Evolutionary conservation across 2,329 filamentous ascomycete genomes (phyloP).

Genomic region (Neobulgaria alba): DNA sequence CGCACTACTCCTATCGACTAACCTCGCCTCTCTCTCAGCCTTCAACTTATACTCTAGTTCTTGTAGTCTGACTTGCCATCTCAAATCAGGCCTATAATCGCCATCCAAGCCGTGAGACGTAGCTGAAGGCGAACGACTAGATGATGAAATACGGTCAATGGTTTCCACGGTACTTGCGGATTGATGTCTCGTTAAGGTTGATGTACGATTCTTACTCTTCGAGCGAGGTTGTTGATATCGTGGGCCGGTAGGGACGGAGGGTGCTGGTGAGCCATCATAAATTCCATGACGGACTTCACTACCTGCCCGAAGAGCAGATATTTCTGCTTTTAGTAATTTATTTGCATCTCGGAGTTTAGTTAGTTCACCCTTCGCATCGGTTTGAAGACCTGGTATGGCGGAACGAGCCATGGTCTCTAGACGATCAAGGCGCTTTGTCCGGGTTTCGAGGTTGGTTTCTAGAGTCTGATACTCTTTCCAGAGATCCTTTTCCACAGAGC

Average conservation of each 20-base stretch:
- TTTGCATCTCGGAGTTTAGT: conserved; percentile 54
- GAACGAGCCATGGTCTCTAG: conserved; percentile 73
- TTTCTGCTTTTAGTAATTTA: conserved; percentile 54
- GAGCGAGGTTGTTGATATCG: background rate
- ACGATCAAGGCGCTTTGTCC: conserved; percentile 78
- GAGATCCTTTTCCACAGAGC: conserved; percentile 80
- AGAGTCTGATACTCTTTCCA: conserved; percentile 83
- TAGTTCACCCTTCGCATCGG: conserved; percentile 39
- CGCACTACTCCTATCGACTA: conserved; percentile 78
- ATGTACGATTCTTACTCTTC: conserved; percentile 13
- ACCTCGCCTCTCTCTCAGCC: conserved; percentile 75
- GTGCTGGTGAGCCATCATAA: conserved; percentile 31
- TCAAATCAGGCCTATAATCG: conserved; percentile 50
- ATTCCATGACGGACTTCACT: conserved; percentile 32
- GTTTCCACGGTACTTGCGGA: conserved; percentile 33
- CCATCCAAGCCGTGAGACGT: conserved; percentile 2
- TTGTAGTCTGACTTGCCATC: conserved; percentile 77
- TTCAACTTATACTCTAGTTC: conserved; percentile 86
- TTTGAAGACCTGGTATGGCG: conserved; percentile 37
- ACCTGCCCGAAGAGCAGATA: conserved; percentile 59
- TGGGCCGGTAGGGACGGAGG: conserved; percentile 29
- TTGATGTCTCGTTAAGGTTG: conserved; percentile 46
- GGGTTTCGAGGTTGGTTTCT: conserved; percentile 69
- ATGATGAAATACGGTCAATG: conserved; percentile 37
- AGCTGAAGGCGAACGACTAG: conserved; percentile 12